Conservation (phyloP, 768 basidiomycete genomes). For the Termitomyces sp. region DNA sequence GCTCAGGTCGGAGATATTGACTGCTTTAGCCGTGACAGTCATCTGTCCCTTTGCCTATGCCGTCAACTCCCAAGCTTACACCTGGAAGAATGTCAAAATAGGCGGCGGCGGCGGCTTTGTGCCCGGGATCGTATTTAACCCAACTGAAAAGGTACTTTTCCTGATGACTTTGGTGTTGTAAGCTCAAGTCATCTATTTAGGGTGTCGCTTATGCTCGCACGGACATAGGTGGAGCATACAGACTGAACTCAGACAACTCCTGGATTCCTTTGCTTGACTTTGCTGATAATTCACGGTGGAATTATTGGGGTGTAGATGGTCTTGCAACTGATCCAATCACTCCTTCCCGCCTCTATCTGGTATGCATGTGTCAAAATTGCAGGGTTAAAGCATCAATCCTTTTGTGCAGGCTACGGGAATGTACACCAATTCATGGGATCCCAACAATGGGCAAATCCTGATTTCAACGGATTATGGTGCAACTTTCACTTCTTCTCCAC, state of each 20-base stretch:
- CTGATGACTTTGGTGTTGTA: neutral
- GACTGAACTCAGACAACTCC: constrained; percentile 51
- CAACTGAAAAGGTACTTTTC: constrained; percentile 35
- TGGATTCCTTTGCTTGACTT: constrained; percentile 65
- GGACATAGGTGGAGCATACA: constrained; percentile 65
- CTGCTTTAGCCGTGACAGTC: constrained; percentile 23
- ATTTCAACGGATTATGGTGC: constrained; percentile 53
- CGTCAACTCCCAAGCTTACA: constrained; percentile 46
- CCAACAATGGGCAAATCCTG: constrained; percentile 58
- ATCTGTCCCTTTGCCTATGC: constrained; percentile 27
- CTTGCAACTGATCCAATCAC: constrained; percentile 60
- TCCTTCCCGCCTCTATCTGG: constrained; percentile 48
- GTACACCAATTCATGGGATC: constrained; percentile 61
- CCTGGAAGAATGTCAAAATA: constrained; percentile 61
- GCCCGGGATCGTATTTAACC: constrained; percentile 59
- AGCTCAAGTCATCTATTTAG: constrained; percentile 17
- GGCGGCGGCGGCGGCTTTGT: constrained; percentile 47
- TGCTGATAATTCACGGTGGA: constrained; percentile 42
- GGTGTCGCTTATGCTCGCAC: constrained; percentile 63
- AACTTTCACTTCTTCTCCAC: constrained; percentile 44
- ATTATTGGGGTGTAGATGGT: constrained; percentile 58
- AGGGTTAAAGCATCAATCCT: neutral
- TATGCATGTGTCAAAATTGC: constrained; percentile 15
- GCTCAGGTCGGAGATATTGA: constrained; percentile 26
- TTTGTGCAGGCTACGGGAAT: constrained; percentile 44